Percentiles rank a stretch among this genome's conserved stretches.
These are phyloP conservation scores for Beauveria scarabaeidicola DNA, from an alignment of 2,329 filamentous ascomycete genomes.

Conservation along the genomic window DNA sequence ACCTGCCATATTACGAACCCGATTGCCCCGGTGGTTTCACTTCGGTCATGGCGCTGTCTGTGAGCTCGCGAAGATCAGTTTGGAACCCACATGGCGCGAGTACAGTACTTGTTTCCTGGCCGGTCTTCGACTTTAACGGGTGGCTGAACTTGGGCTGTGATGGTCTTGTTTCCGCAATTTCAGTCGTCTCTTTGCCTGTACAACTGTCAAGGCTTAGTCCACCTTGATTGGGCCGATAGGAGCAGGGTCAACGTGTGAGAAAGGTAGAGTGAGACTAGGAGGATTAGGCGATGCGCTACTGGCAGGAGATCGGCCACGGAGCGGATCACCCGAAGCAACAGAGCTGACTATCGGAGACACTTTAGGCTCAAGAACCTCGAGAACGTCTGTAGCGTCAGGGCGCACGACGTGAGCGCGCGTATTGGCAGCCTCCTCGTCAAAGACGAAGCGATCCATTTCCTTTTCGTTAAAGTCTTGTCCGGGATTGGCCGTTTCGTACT, in stretches of 20 bases:
- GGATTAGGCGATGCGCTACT: neutral
- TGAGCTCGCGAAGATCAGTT: neutral
- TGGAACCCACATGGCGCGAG: neutral
- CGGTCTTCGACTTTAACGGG: neutral
- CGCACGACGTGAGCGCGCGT: constrained; percentile 9
- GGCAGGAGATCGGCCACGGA: constrained; percentile 6
- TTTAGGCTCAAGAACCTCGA: constrained; percentile 6
- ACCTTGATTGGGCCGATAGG: neutral
- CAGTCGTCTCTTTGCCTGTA: neutral
- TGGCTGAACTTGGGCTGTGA: neutral
- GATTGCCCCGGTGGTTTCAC: neutral
- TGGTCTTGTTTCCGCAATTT: neutral
- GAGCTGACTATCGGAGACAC: neutral
- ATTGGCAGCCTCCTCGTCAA: constrained; percentile 11
- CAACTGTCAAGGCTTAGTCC: neutral
- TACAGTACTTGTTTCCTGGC: neutral
- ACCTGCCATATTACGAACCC: neutral
- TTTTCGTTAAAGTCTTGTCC: constrained; percentile 15
- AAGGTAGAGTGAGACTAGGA: neutral
- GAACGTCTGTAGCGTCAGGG: constrained; percentile 4
- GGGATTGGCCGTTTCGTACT: constrained; percentile 14
- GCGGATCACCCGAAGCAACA: neutral
- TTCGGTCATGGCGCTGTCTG: neutral
- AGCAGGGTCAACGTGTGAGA: neutral
- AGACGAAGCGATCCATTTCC: constrained; percentile 12